These are phyloP conservation scores for Salix udensis DNA, from an alignment of 345 rosid genomes.

Conservation along the genomic window DNA sequence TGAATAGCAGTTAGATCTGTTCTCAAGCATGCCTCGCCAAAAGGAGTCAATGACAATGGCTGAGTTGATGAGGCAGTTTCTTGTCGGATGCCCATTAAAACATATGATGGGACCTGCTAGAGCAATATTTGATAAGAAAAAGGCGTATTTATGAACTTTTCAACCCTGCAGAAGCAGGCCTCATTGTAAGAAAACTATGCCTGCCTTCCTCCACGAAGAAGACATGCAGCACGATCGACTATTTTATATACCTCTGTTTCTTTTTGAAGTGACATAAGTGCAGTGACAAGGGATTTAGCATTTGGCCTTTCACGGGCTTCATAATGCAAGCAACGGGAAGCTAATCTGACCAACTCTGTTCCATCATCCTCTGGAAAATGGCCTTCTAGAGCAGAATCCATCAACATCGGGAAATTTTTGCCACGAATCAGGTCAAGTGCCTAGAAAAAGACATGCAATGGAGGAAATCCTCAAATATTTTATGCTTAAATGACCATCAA, in stretches of 20 bases:
- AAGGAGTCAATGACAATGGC: conserved; percentile 46
- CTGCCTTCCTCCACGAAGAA: too few species aligned
- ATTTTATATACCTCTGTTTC: conserved; percentile 56
- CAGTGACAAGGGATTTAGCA: conserved; percentile 68
- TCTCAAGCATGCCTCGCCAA: conserved; percentile 80
- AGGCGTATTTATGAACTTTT: background rate
- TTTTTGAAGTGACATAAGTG: conserved; percentile 75
- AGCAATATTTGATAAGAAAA: background rate
- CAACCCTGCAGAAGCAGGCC: conserved; percentile 1
- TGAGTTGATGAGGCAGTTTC: conserved; percentile 48
- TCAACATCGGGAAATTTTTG: conserved; percentile 83
- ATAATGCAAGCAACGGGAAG: conserved; percentile 85
- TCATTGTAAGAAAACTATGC: too few species aligned
- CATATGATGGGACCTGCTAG: conserved; percentile 62
- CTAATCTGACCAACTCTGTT: conserved; percentile 75
- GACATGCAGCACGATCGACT: background rate
- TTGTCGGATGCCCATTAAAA: conserved; percentile 62
- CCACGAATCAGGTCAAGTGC: conserved; percentile 93
- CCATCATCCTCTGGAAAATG: conserved; percentile 93
- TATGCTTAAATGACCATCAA: background rate
- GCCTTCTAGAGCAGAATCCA: conserved; percentile 96
- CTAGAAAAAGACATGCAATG: conserved; percentile 29
- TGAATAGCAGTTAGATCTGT: conserved; percentile 74
- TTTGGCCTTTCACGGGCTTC: conserved; percentile 96
- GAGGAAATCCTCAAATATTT: background rate